phyloP scores from a whole-genome alignment of 768 basidiomycete genomes.

The Pulveroboletus sp. region DNA sequence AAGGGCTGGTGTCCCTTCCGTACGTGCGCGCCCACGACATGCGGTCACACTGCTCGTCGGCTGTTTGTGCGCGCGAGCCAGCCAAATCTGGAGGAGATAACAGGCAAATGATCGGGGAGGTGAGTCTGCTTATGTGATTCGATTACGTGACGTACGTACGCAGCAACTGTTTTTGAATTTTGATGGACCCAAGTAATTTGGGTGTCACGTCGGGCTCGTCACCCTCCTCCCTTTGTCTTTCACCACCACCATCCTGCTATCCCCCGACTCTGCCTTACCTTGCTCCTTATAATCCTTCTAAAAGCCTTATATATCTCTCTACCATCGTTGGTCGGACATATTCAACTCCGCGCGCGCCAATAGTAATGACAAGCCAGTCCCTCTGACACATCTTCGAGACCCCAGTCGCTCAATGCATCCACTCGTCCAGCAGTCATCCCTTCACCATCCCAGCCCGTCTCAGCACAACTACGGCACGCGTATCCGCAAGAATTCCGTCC shows the following conservation, averaged over 20 bases:
- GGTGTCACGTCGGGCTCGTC: conserved; percentile 26
- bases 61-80: neutral
- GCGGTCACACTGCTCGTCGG: neutral
- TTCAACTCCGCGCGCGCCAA: conserved; percentile 3
- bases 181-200: conserved; percentile 30
- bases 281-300: conserved; percentile 13
- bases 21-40: neutral
- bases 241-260: conserved; percentile 24
- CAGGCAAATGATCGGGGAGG: conserved; percentile 21
- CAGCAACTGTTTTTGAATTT: conserved; percentile 31
- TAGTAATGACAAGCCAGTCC: conserved; percentile 19
- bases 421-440: conserved; percentile 9
- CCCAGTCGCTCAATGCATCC: conserved; percentile 13
- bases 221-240: conserved; percentile 26
- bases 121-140: conserved; percentile 21
- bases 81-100: conserved; percentile 11
- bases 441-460: conserved; percentile 8
- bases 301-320: conserved; percentile 6
- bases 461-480: conserved; percentile 49
- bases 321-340: conserved; percentile 30
- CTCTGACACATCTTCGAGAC: conserved; percentile 14
- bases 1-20: neutral
- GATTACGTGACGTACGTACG: conserved; percentile 28
- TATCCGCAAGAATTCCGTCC: conserved; percentile 46
- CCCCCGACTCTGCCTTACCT: conserved; percentile 10